Conservation (phyloP, 1,284 basidiomycete species). For the Cutaneotrichosporon sp. region DNA sequence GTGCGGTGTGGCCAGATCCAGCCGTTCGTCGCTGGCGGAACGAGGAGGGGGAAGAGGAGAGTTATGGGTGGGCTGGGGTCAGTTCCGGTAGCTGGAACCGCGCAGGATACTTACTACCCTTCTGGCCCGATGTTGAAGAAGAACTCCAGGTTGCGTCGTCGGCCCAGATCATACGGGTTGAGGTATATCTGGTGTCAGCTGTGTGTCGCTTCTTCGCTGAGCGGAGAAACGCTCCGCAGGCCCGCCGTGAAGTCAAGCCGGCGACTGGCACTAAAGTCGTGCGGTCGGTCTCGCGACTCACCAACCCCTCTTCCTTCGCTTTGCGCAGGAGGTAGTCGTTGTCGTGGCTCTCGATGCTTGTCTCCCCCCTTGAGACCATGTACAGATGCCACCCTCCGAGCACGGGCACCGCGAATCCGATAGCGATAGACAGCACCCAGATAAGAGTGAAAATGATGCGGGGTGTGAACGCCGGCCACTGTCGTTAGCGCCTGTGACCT, state of each 20-base stretch:
- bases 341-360: conserved; percentile 86
- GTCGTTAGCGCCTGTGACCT: conserved; percentile 3
- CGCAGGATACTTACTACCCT: conserved; percentile 63
- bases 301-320: conserved; percentile 67
- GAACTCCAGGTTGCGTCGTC: conserved; percentile 63
- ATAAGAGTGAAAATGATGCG: conserved; percentile 65
- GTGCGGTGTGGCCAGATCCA: conserved; percentile 54
- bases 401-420: conserved; percentile 66
- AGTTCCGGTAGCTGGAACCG: neutral
- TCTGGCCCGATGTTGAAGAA: conserved; percentile 83
- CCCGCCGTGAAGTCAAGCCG: too few relatives aligned
- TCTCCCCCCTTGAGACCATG: conserved; percentile 73
- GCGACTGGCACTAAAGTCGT: too few relatives aligned
- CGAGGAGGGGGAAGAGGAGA: conserved; percentile 71
- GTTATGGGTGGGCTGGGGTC: conserved; percentile 62
- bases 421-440: conserved; percentile 70
- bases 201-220: too few relatives aligned
- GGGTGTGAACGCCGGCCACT: conserved; percentile 66
- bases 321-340: conserved; percentile 69
- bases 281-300: too few relatives aligned
- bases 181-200: conserved; percentile 60
- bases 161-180: conserved; percentile 89
- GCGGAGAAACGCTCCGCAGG: too few relatives aligned
- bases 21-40: conserved; percentile 80
- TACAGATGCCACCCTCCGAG: conserved; percentile 79